phyloP scores from a whole-genome alignment of 176 grass and related monocot genomes.

The Puccinellia tenuiflora region DNA sequence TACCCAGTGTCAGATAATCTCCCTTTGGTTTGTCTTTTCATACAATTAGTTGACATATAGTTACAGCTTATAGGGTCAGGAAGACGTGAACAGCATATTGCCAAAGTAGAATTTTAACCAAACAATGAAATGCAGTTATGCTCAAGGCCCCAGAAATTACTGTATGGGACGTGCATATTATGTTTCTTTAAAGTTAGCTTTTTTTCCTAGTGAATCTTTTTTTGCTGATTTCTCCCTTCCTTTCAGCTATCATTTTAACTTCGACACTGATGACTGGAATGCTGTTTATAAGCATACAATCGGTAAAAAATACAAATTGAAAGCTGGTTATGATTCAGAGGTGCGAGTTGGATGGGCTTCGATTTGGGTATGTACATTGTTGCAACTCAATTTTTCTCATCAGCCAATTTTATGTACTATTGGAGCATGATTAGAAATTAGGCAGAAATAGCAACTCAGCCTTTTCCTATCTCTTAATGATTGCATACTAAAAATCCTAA shows the following conservation, averaged over 20 bases:
- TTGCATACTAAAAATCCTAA: not conserved
- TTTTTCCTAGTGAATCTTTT: not conserved
- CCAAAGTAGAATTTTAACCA: not conserved
- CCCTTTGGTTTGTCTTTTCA: not conserved
- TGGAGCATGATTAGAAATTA: not conserved
- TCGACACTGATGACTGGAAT: slow-evolving; percentile 64
- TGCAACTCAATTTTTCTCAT: slow-evolving; percentile 1
- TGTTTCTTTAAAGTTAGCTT: not conserved
- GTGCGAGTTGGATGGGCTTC: slow-evolving; percentile 76
- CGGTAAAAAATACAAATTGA: slow-evolving; percentile 78
- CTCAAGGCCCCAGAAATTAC: not conserved
- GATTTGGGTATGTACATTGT: slow-evolving; percentile 64
- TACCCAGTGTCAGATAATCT: not conserved
- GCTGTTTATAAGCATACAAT: slow-evolving; percentile 81
- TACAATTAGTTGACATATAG: not conserved
- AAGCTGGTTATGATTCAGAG: slow-evolving; percentile 94
- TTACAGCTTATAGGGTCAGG: not conserved
- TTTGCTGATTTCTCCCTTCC: slow-evolving; percentile 12
- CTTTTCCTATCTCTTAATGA: not conserved
- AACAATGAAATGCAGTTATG: not conserved
- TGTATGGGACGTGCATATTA: not conserved
- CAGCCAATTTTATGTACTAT: slow-evolving; percentile 22
- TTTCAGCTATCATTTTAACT: slow-evolving; percentile 78
- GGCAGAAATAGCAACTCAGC: not conserved
- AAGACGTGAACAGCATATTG: not conserved